A percentile compares a stretch with the other conserved stretches of the same genome.
These are phyloP conservation scores for Jatropha podagrica DNA, from an alignment of 441 rosid genomes.

Conservation along the genomic window DNA sequence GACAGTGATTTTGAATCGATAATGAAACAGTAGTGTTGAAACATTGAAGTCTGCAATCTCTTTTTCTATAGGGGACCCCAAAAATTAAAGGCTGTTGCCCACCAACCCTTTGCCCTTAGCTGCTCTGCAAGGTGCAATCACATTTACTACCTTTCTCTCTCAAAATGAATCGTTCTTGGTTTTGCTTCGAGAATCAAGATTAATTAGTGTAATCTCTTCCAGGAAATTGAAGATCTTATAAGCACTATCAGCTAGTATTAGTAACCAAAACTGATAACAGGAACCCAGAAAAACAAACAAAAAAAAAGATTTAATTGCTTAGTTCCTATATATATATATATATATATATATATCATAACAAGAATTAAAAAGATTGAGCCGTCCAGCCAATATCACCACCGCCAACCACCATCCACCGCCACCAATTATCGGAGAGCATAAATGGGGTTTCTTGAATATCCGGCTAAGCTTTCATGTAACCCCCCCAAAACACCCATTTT, in stretches of 20 bases:
- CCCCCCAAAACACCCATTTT: conserved; percentile 24
- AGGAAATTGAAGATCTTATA: neutral
- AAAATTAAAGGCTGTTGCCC: neutral
- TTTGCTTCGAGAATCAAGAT: neutral
- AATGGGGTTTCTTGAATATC: neutral
- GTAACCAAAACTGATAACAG: neutral
- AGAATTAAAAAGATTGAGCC: conserved; percentile 64
- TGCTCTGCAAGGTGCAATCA: neutral
- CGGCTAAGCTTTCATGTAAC: conserved; percentile 17
- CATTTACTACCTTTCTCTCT: neutral
- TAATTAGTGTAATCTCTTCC: neutral
- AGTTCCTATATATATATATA: neutral
- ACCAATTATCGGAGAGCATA: neutral
- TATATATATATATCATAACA: conserved; percentile 15
- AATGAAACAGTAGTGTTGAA: conserved; percentile 20
- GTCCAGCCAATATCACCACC: conserved; percentile 78
- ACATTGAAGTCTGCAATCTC: conserved; percentile 15
- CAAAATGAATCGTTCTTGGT: neutral
- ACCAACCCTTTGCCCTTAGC: neutral
- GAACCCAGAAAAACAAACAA: conserved; percentile 7
- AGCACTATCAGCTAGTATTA: neutral
- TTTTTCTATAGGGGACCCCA: neutral
- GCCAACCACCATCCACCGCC: conserved; percentile 14
- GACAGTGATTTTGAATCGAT: conserved; percentile 25
- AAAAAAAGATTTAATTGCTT: neutral